A percentile compares a stretch with the other conserved stretches of the same genome.
Evolutionary conservation across 129 eudicot genomes (phyloP).

Genomic region (Lonicera japonica): DNA sequence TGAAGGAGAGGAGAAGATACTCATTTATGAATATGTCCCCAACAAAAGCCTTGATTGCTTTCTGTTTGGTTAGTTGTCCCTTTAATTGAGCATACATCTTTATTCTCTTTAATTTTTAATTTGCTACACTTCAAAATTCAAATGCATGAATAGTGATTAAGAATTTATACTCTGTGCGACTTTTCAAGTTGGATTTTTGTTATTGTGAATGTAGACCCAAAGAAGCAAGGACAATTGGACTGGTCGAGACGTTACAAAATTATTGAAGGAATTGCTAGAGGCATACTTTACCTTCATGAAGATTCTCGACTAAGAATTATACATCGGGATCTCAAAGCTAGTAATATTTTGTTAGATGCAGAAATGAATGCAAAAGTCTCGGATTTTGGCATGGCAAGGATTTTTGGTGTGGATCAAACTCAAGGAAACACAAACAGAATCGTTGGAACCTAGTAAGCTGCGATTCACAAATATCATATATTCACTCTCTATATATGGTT

Average conservation of each 20-base stretch:
- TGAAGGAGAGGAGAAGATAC: slow-evolving; percentile 26
- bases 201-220: slow-evolving; percentile 18
- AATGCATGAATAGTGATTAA: neutral
- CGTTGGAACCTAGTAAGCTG: slow-evolving; percentile 25
- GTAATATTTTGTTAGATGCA: slow-evolving; percentile 15
- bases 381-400: slow-evolving; percentile 27
- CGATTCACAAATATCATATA: neutral
- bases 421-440: slow-evolving; percentile 13
- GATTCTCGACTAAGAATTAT: slow-evolving; percentile 24
- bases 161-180: neutral
- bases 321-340: neutral
- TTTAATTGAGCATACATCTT: neutral
- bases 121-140: neutral
- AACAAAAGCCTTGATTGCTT: slow-evolving; percentile 31
- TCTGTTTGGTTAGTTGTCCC: slow-evolving; percentile 20
- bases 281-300: slow-evolving; percentile 22
- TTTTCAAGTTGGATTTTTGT: neutral
- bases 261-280: slow-evolving; percentile 22
- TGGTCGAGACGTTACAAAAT: slow-evolving; percentile 27
- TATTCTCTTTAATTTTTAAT: neutral
- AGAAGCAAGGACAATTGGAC: slow-evolving; percentile 13
- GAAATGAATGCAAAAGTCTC: slow-evolving; percentile 23
- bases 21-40: slow-evolving; percentile 27
- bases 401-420: slow-evolving; percentile 9
- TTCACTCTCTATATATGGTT: no score